Conservation (phyloP, 345 rosid species). For the Angophora floribunda region DNA sequence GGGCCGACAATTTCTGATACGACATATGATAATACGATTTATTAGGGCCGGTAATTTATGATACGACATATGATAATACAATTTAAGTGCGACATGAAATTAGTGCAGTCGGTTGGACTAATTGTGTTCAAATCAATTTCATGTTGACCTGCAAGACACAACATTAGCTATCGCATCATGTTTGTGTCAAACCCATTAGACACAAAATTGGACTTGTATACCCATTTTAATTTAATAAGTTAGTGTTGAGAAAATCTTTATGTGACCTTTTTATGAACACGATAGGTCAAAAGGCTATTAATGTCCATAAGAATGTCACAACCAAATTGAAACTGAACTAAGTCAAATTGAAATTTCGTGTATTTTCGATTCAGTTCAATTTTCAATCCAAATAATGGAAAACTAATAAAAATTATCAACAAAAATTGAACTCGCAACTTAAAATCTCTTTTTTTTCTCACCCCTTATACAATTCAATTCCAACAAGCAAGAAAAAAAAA, state of each 20-base stretch:
- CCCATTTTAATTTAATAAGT: background rate
- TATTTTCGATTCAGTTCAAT: too few relatives aligned
- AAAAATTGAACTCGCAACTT: too few relatives aligned
- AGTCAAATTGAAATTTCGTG: too few relatives aligned
- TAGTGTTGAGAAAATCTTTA: background rate
- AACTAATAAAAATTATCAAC: too few relatives aligned
- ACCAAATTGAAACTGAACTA: too few relatives aligned
- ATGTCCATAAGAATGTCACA: background rate
- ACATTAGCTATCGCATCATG: background rate
- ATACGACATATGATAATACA: background rate
- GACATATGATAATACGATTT: background rate
- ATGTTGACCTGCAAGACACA: background rate
- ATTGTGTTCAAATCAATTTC: background rate
- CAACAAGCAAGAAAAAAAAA: too few relatives aligned
- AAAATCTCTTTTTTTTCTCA: too few relatives aligned
- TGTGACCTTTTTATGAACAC: background rate
- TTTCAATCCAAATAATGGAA: too few relatives aligned
- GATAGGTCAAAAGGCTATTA: background rate
- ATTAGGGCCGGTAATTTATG: slow-evolving; percentile 44
- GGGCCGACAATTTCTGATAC: slow-evolving; percentile 24
- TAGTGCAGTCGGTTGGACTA: background rate
- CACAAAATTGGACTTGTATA: background rate
- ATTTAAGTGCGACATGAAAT: background rate
- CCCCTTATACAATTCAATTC: too few relatives aligned
- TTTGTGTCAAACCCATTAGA: background rate